Evolutionary conservation across 2,329 filamentous ascomycete genomes (phyloP), one percentile per base, ranked within the genome.

Genomic region (Penicillium olsonii): DNA sequence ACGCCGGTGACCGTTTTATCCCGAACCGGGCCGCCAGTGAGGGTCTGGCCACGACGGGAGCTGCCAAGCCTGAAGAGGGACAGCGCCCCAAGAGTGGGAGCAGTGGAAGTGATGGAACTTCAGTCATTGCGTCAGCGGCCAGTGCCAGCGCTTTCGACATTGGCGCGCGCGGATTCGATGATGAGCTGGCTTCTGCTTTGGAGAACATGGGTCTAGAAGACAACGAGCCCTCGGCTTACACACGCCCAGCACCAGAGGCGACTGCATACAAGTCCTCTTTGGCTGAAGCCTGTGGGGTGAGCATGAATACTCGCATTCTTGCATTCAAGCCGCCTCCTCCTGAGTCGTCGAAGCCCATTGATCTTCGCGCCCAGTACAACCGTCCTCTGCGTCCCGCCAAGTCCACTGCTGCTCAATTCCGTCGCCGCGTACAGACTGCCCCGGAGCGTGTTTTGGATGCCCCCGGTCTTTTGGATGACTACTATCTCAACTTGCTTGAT

Each of bases 301-400:
- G 85, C 67, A 83, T 95, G 55, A 95, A 92, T 78, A 95, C 92
- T 47, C 89, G 94, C 55, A 99, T 99, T 63, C 87, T 99, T 43
- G 89, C 94, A 52, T 99, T 96, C 82, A 99, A 99, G 85, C 94
- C 94, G 46, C 91, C 92, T 2, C 84, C 94, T n/a, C 94, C 94
- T 4, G 94, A 97, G 77, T 97, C 94, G 6, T 96, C 92, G 27
- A 96, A 96, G 81, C 94, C 94, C 29, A 96, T 99, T 68, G 94
- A 99, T 70, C 86, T 99, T 55, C 88, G 94, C 51, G 90, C 94
- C 55, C 94, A 99, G 72, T 99, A 99, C 83, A 99, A 97, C 80
- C 87, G 94, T 54, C 94, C 94, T 29, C 81, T 99, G 55, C 96
- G 90, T 80, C 79, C 88, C 17, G 80, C 86, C 54, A 85, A 78